Conservation (phyloP, 148 eudicot species). For the Rhododendron mucronatum region DNA sequence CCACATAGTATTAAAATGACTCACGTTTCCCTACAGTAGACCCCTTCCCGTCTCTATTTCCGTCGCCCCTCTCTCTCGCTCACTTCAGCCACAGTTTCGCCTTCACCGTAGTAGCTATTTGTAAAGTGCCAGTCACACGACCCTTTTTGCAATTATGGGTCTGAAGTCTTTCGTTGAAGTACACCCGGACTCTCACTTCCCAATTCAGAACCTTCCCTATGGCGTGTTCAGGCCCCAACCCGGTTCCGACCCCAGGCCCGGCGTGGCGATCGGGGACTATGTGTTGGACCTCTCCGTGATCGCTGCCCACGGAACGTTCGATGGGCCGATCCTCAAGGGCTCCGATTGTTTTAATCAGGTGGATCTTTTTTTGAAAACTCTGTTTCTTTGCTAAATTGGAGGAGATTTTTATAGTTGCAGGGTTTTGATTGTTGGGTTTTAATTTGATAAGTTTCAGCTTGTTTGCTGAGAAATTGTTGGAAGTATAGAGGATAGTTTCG, state of each 20-base stretch:
- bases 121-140: background rate
- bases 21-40: background rate
- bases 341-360: conserved; percentile 94
- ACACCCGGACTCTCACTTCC: conserved; percentile 70
- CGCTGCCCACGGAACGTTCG: conserved; percentile 53
- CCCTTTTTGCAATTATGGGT: conserved; percentile 23
- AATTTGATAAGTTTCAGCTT: background rate
- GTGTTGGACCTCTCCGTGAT: conserved; percentile 75
- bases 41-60: background rate
- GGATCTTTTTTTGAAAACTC: background rate
- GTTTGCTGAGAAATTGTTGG: background rate
- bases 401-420: background rate
- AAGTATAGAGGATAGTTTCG: background rate
- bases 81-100: background rate
- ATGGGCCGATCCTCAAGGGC: conserved; percentile 57
- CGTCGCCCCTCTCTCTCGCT: background rate
- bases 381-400: background rate
- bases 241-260: conserved; percentile 56
- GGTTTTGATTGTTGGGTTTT: background rate
- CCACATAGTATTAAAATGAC: background rate
- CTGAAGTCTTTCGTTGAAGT: conserved; percentile 61
- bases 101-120: background rate
- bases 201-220: conserved; percentile 85
- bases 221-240: conserved; percentile 67
- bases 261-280: conserved; percentile 81